Evolutionary conservation across 768 basidiomycete genomes (phyloP), one percentile per base, ranked within the genome.

Genomic region (Rossbeevera mucosa): DNA sequence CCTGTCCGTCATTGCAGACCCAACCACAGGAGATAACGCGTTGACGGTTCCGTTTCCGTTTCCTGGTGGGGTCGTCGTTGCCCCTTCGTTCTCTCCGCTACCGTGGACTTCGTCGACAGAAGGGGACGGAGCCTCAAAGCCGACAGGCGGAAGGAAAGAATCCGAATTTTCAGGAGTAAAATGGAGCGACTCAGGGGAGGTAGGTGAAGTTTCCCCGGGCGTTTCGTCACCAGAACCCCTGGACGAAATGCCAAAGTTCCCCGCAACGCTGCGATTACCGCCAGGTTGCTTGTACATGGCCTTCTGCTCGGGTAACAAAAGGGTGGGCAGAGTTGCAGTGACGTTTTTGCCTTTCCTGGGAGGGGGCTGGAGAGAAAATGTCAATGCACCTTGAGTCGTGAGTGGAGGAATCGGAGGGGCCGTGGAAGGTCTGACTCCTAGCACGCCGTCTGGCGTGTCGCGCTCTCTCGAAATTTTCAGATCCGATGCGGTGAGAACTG

Each of bases 401-500:
- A 61, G 11, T 61, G 67, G 40, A 62, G 64, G 53, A 9, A 40
- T 45, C 16, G 56, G 53, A 0, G 53, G 41, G 21, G 41, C 14
- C 68, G 74, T 56, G 9, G 60, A 52, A 42, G 59, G 52, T 13
- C 44, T 52, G 33, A 48, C 51, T 20, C 60, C 52, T 11, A 55
- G 40, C 7, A 53, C 20, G 7, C 31, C 33, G 25, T 48, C 65
- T 8, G 51, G 58, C 20, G 47, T 31, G 48, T 76, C 73, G 14
- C 68, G 64, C 46, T 75, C 71, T 47, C 65, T 71, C 20, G 69
- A 71, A 52, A 71, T 75, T 69, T 67, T 76, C 36, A 69, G 56
- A 38, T 76, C 74, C 21, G 66, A 57, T 50, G 61, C 62, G 43
- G 58, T 58, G 18, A 58, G 29, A n/a, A 63, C 51, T 14, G 62